phyloP scores from a whole-genome alignment of 2,329 filamentous ascomycete species.

The Phaeosphaeria sp. region DNA sequence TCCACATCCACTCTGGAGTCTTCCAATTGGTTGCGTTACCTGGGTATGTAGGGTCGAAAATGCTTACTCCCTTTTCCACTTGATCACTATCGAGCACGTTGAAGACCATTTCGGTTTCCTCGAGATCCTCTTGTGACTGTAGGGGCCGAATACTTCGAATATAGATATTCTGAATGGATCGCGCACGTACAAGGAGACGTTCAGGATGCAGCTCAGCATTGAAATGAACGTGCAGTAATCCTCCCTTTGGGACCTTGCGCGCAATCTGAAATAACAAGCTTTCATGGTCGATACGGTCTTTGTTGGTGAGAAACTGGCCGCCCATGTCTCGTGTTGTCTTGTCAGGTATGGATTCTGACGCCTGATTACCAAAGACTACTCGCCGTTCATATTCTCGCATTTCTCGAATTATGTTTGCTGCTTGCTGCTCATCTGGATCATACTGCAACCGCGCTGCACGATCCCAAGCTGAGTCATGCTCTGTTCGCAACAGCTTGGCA shows the following conservation, averaged over 20 bases:
- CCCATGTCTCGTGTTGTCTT: conserved; percentile 54
- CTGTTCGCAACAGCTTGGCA: conserved; percentile 35
- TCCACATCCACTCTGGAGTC: conserved; percentile 10
- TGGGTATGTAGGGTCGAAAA: conserved; percentile 62
- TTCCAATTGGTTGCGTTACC: conserved; percentile 34
- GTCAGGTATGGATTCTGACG: conserved; percentile 51
- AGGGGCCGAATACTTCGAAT: conserved; percentile 68
- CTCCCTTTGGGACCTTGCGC: conserved; percentile 71
- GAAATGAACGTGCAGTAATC: conserved; percentile 78
- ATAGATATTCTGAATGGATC: conserved; percentile 66
- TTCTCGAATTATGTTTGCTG: conserved; percentile 43
- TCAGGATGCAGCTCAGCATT: conserved; percentile 73
- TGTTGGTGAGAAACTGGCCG: conserved; percentile 56
- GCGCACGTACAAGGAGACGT: conserved; percentile 64
- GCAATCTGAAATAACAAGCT: conserved; percentile 67
- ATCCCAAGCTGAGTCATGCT: conserved; percentile 48
- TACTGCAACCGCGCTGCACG: conserved; percentile 26
- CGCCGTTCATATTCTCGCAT: conserved; percentile 54
- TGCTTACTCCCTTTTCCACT: conserved; percentile 35
- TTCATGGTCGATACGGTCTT: conserved; percentile 51
- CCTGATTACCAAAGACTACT: conserved; percentile 50
- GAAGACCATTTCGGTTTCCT: conserved; percentile 68
- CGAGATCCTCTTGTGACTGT: conserved; percentile 50
- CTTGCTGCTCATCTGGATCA: conserved; percentile 37
- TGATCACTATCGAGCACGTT: conserved; percentile 53